Percentiles rank a stretch among this genome's conserved stretches.
Evolutionary conservation across 306 rosid genomes (phyloP).

Genomic region (Ormosia emarginata): DNA sequence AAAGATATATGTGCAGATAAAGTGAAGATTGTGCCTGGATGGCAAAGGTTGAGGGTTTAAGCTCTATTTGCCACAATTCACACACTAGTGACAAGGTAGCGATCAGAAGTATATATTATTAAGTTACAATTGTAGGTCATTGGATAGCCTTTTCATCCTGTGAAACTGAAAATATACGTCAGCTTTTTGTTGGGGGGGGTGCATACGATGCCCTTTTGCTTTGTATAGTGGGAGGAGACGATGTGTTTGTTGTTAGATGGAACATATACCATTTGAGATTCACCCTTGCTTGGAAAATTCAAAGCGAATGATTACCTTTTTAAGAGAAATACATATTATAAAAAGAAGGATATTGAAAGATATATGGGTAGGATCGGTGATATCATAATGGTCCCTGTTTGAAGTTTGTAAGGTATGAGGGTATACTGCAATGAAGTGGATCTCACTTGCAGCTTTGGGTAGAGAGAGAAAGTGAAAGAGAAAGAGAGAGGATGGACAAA

Average conservation of each 20-base stretch:
- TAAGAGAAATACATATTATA: not conserved
- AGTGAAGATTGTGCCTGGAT: not conserved
- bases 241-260: conserved; percentile 53
- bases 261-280: conserved; percentile 65
- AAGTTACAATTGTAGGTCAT: conserved; percentile 13
- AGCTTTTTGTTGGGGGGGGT: conserved; percentile 41
- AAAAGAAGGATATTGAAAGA: not conserved
- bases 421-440: conserved; percentile 25
- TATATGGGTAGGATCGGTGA: conserved; percentile 21
- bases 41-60: not conserved
- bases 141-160: conserved; percentile 40
- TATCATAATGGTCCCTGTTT: conserved; percentile 43
- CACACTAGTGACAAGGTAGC: not conserved
- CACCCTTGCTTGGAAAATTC: conserved; percentile 53
- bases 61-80: not conserved
- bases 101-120: not conserved
- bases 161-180: conserved; percentile 30
- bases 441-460: conserved; percentile 55
- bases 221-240: conserved; percentile 50
- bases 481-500: conserved; percentile 16
- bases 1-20: not conserved
- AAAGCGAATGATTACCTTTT: conserved; percentile 70
- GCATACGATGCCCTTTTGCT: conserved; percentile 52
- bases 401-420: conserved; percentile 8
- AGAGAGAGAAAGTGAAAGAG: not conserved